Conservation (phyloP, 345 rosid genomes). For the Eucalyptus marginata region DNA sequence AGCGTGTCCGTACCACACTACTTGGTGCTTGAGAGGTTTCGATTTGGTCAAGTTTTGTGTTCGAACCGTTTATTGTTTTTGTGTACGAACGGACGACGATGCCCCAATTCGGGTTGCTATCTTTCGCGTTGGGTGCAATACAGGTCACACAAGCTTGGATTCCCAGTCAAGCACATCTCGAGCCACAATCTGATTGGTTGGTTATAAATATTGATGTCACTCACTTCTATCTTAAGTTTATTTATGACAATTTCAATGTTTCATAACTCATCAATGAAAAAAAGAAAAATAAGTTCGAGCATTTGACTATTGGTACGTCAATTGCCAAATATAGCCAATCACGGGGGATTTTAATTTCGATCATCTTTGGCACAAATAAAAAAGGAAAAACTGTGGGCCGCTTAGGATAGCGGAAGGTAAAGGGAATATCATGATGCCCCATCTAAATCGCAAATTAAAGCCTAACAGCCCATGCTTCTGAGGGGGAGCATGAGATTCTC, state of each 20-base stretch:
- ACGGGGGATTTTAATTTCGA: background rate
- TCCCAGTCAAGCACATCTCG: background rate
- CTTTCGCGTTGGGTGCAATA: background rate
- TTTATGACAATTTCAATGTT: background rate
- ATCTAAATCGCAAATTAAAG: background rate
- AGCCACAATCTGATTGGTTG: background rate
- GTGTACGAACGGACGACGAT: background rate
- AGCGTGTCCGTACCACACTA: background rate
- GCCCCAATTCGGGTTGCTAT: background rate
- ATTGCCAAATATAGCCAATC: background rate
- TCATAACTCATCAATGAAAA: too few relatives aligned
- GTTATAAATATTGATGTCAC: background rate
- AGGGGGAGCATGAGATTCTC: background rate
- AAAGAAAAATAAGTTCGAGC: too few relatives aligned
- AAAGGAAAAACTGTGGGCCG: background rate
- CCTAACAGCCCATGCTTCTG: background rate
- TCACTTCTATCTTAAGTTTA: background rate
- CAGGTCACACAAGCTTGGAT: background rate
- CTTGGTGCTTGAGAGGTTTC: background rate
- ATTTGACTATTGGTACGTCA: background rate
- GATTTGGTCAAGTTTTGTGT: background rate
- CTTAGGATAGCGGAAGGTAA: background rate
- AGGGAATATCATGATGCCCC: background rate
- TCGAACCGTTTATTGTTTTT: background rate
- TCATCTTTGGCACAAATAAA: background rate